phyloP scores from a whole-genome alignment of 768 basidiomycete genomes.

The Tulasnella sp. region DNA sequence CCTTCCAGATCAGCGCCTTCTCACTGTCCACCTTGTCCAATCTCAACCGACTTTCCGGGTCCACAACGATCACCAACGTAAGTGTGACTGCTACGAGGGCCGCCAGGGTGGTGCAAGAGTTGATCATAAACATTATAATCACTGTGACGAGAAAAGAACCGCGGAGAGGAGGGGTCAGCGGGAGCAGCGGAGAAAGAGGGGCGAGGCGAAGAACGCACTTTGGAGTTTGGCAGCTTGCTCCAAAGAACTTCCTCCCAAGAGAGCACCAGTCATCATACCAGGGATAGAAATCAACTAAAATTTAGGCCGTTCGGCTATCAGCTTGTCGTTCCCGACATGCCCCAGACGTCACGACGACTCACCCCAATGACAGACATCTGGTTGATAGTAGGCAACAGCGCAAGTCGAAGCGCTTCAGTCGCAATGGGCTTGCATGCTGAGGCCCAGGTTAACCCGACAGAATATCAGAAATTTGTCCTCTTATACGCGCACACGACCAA shows the following conservation, averaged over 20 bases:
- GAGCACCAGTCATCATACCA: conserved; percentile 90
- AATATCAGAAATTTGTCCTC: not conserved
- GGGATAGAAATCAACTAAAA: conserved; percentile 11
- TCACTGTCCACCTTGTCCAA: conserved; percentile 48
- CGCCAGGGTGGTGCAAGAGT: conserved; percentile 64
- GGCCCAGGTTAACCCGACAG: not conserved
- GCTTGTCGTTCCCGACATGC: conserved; percentile 69
- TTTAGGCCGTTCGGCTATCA: not conserved
- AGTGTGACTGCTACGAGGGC: conserved; percentile 56
- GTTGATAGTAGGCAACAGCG: conserved; percentile 74
- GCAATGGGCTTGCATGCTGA: conserved; percentile 68
- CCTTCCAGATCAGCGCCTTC: conserved; percentile 2
- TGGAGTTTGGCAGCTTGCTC: conserved; percentile 79
- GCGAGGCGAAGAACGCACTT: no score
- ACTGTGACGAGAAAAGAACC: conserved; percentile 31
- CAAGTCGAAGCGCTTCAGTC: conserved; percentile 66
- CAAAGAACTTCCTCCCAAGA: conserved; percentile 77
- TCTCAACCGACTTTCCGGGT: conserved; percentile 57
- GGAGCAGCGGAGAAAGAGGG: not conserved
- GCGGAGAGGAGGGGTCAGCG: not conserved
- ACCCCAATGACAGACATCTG: conserved; percentile 59
- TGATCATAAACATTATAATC: conserved; percentile 93
- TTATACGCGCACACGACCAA: no score
- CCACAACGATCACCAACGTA: conserved; percentile 56
- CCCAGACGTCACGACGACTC: conserved; percentile 16